Evolutionary conservation across 495 filamentous ascomycete species (phyloP).

Genomic region (Talaromyces proteolyticus): DNA sequence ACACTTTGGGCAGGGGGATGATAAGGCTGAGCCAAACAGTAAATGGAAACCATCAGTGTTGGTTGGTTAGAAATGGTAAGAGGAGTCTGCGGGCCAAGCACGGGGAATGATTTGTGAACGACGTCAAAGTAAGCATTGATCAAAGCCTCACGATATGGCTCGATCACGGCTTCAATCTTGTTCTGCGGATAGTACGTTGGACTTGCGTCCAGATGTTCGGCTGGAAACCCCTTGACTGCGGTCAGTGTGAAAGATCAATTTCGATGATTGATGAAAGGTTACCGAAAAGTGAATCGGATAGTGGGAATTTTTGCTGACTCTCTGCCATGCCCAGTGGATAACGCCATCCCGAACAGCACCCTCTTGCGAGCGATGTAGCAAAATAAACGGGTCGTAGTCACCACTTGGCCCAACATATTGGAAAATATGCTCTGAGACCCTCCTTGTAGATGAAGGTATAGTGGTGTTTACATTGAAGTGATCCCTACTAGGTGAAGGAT

Average conservation of each 20-base stretch:
- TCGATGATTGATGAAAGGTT: slow-evolving; percentile 1
- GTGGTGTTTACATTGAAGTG: slow-evolving; percentile 2
- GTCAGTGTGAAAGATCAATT: background rate
- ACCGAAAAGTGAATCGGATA: slow-evolving; percentile 4
- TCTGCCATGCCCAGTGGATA: slow-evolving; percentile 4
- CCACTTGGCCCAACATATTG: slow-evolving; percentile 1
- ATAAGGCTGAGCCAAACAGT: slow-evolving; percentile 5
- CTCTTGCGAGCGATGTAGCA: slow-evolving; percentile 3
- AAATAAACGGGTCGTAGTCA: slow-evolving; percentile 3
- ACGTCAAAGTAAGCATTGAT: slow-evolving; percentile 3
- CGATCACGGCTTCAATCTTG: slow-evolving; percentile 3
- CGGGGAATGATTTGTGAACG: slow-evolving; percentile 2
- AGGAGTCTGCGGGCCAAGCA: slow-evolving; percentile 3
- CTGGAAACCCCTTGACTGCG: background rate
- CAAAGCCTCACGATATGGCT: slow-evolving; percentile 1
- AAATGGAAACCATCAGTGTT: slow-evolving; percentile 4
- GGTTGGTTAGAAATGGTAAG: background rate
- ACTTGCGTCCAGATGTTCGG: slow-evolving; percentile 3
- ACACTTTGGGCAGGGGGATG: slow-evolving; percentile 2
- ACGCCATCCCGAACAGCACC: slow-evolving; percentile 3
- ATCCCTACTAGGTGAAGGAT: slow-evolving; percentile 1
- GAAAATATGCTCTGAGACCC: no score
- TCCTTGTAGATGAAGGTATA: slow-evolving; percentile 3
- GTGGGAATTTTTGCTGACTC: slow-evolving; percentile 5
- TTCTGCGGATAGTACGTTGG: slow-evolving; percentile 3